A percentile compares a stretch with the other conserved stretches of the same genome.
These are phyloP conservation scores for Eucalyptus victrix DNA, from an alignment of 345 rosid species.

Conservation along the genomic window DNA sequence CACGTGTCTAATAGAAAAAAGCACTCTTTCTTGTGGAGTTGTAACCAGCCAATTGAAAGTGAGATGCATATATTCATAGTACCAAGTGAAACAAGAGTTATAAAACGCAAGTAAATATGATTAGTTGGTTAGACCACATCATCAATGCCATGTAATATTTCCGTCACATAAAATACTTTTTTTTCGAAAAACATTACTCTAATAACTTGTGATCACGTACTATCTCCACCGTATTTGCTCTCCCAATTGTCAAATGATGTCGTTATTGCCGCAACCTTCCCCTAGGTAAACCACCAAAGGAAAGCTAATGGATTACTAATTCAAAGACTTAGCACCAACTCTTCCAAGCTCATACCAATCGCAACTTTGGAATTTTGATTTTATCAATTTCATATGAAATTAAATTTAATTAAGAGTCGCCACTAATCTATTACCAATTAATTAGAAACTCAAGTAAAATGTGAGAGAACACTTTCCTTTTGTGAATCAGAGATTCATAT, in stretches of 20 bases:
- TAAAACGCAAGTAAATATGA: not conserved
- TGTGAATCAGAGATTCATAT: not conserved
- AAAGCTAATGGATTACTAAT: not conserved
- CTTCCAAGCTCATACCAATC: not conserved
- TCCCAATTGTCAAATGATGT: not conserved
- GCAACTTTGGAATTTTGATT: not conserved
- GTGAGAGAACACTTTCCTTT: not conserved
- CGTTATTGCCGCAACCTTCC: not conserved
- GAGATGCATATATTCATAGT: not conserved
- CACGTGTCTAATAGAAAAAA: not conserved
- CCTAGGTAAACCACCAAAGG: not conserved
- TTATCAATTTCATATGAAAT: not conserved
- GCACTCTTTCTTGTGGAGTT: not conserved
- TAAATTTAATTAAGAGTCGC: too few species aligned
- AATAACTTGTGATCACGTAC: not conserved
- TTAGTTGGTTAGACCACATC: not conserved
- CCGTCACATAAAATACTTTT: not conserved
- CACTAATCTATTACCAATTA: not conserved
- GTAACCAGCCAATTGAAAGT: not conserved
- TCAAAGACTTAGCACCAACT: too few species aligned
- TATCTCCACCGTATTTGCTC: not conserved
- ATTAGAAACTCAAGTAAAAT: not conserved
- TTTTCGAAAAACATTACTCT: not conserved
- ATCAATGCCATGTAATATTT: not conserved
- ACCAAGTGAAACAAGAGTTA: not conserved